Conservation (phyloP, 1,284 basidiomycete species). For the Cryptococcus floricola region DNA sequence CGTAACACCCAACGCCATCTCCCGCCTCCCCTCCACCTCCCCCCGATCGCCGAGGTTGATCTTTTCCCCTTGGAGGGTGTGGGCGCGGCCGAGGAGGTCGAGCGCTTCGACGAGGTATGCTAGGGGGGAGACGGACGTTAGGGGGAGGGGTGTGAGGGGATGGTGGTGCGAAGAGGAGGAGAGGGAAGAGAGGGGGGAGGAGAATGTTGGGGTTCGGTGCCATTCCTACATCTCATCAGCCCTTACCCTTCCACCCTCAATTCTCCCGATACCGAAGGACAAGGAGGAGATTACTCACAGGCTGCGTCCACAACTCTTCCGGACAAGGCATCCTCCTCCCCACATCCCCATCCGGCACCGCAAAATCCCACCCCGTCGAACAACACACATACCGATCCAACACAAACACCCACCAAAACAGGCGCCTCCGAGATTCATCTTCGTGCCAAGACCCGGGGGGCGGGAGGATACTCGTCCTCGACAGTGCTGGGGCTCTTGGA, state of each 20-base stretch:
- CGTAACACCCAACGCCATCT: constrained; percentile 38
- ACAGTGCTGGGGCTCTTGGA: constrained; percentile 22
- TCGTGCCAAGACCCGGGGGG: constrained; percentile 42
- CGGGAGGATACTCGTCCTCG: constrained; percentile 44
- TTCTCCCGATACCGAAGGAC: neutral
- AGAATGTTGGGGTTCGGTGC: constrained; percentile 27
- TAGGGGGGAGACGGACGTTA: constrained; percentile 26
- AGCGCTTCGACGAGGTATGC: constrained; percentile 47
- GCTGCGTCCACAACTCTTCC: constrained; percentile 39
- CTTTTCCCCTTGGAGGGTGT: constrained; percentile 41
- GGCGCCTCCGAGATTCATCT: constrained; percentile 43
- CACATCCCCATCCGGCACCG: constrained; percentile 45
- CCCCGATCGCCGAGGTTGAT: constrained; percentile 39
- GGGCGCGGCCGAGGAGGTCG: constrained; percentile 44
- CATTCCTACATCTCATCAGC: constrained; percentile 28
- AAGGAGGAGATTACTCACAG: constrained; percentile 14
- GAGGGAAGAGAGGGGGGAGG: too few species aligned
- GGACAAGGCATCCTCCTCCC: constrained; percentile 41
- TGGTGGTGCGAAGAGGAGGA: constrained; percentile 26
- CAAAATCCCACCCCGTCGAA: constrained; percentile 49
- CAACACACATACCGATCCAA: constrained; percentile 48
- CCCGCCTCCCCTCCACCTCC: constrained; percentile 39
- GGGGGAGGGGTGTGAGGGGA: constrained; percentile 11
- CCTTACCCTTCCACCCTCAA: too few species aligned
- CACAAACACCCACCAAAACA: constrained; percentile 49